phyloP scores from a whole-genome alignment of 768 basidiomycete genomes.

The Neoboletus subvelutipes region DNA sequence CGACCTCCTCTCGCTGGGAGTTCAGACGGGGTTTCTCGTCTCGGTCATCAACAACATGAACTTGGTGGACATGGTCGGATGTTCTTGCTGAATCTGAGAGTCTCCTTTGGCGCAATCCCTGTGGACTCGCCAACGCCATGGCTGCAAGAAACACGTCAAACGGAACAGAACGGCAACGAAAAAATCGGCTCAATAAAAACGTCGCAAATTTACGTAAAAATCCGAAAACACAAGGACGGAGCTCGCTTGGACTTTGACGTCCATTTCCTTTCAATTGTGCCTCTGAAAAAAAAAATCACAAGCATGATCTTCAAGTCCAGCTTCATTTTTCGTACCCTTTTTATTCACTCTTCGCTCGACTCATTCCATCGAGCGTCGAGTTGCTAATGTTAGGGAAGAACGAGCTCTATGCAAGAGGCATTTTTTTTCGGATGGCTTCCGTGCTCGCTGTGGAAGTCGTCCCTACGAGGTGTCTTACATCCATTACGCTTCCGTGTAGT shows the following conservation, averaged over 20 bases:
- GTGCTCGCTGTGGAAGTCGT: slow-evolving; percentile 34
- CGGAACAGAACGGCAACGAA: not conserved
- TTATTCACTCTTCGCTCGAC: slow-evolving; percentile 51
- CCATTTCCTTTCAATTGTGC: not conserved
- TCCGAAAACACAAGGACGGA: not conserved
- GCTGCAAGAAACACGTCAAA: not conserved
- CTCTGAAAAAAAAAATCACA: not conserved
- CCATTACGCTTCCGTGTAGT: not conserved
- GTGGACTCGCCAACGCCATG: slow-evolving; percentile 23
- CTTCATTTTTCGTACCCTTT: slow-evolving; percentile 26
- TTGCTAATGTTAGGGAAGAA: slow-evolving; percentile 55
- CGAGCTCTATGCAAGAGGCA: slow-evolving; percentile 33
- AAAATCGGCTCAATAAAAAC: not conserved
- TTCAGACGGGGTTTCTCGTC: slow-evolving; percentile 12
- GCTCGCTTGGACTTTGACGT: not conserved
- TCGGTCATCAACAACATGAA: slow-evolving; percentile 11
- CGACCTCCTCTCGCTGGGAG: slow-evolving; percentile 50
- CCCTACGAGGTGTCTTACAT: slow-evolving; percentile 69
- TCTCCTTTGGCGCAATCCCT: slow-evolving; percentile 27
- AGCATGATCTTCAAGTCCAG: not conserved
- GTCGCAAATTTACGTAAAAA: slow-evolving; percentile 16
- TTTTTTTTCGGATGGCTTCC: slow-evolving; percentile 58
- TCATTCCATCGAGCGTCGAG: slow-evolving; percentile 44
- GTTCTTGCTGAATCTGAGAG: not conserved
- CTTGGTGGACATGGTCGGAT: not conserved